These are phyloP conservation scores for Arctostaphylos glauca DNA, from an alignment of 148 eudicot genomes.

Conservation along the genomic window DNA sequence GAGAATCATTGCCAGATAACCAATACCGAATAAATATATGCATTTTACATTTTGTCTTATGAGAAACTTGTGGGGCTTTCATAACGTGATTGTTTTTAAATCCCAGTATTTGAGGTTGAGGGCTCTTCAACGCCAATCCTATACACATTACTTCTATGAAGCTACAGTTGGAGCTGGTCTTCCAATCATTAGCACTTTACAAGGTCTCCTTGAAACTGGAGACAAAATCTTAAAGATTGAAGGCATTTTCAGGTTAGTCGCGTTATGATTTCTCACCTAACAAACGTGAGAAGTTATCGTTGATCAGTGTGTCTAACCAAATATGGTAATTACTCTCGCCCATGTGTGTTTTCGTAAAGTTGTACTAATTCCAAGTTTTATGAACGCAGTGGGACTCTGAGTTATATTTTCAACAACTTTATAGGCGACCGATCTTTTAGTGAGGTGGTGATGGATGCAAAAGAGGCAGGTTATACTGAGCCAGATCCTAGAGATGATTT, in stretches of 20 bases:
- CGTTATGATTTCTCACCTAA: not conserved
- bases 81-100: not conserved
- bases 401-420: slow-evolving; percentile 92
- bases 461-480: slow-evolving; percentile 89
- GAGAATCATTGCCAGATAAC: not conserved
- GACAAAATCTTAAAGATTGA: slow-evolving; percentile 87
- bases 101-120: slow-evolving; percentile 83
- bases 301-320: not conserved
- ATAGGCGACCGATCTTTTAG: slow-evolving; percentile 57
- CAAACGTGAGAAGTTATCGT: not conserved
- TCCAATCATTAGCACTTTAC: slow-evolving; percentile 90
- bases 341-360: not conserved
- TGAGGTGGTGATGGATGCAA: slow-evolving; percentile 83
- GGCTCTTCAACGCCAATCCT: slow-evolving; percentile 77
- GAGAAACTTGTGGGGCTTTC: not conserved
- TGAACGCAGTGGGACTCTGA: slow-evolving; percentile 86
- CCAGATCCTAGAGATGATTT: slow-evolving; percentile 99
- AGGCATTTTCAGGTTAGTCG: slow-evolving; percentile 86
- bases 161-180: slow-evolving; percentile 99
- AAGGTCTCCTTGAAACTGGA: slow-evolving; percentile 93
- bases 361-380: slow-evolving; percentile 5
- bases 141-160: slow-evolving; percentile 95
- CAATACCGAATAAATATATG: not conserved
- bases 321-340: not conserved
- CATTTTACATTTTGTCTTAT: not conserved